phyloP scores from a whole-genome alignment of 805 yeast genomes.

The Candida argentea region DNA sequence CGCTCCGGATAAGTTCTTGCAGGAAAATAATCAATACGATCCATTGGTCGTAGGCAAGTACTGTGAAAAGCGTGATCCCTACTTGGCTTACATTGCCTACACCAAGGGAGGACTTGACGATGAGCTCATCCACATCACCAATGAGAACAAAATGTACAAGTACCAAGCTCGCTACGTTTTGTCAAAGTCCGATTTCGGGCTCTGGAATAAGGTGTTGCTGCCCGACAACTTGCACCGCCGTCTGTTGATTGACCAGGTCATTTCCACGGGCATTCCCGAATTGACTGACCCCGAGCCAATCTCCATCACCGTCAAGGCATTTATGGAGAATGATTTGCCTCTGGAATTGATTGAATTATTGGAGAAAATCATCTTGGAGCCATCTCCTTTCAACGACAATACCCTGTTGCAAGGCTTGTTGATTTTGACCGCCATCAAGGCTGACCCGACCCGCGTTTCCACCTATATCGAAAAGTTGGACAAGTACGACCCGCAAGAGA shows the following conservation, averaged over 20 bases:
- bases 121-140: conserved; percentile 84
- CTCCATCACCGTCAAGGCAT: conserved; percentile 86
- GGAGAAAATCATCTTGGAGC: conserved; percentile 93
- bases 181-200: conserved; percentile 70
- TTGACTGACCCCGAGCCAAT: conserved; percentile 87
- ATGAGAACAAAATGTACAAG: conserved; percentile 96
- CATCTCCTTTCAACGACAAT: conserved; percentile 94
- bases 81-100: conserved; percentile 93
- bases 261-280: conserved; percentile 94
- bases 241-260: conserved; percentile 86
- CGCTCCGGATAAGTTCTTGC: conserved; percentile 92
- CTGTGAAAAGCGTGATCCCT: conserved; percentile 99
- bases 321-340: conserved; percentile 92
- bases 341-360: conserved; percentile 86
- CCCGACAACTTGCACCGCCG: conserved; percentile 80
- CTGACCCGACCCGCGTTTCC: conserved; percentile 78
- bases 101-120: conserved; percentile 90
- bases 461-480: conserved; percentile 83
- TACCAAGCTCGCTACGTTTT: conserved; percentile 96
- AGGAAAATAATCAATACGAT: conserved; percentile 83
- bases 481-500: conserved; percentile 85
- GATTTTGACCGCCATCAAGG: conserved; percentile 90
- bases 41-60: conserved; percentile 94
- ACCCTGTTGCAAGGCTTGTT: conserved; percentile 90
- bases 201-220: conserved; percentile 74